Percentiles rank a stretch among this genome's conserved stretches.
phyloP scores from a whole-genome alignment of 2,329 filamentous ascomycete genomes.

The Ophiognomonia clavigignenti-juglandacearum region DNA sequence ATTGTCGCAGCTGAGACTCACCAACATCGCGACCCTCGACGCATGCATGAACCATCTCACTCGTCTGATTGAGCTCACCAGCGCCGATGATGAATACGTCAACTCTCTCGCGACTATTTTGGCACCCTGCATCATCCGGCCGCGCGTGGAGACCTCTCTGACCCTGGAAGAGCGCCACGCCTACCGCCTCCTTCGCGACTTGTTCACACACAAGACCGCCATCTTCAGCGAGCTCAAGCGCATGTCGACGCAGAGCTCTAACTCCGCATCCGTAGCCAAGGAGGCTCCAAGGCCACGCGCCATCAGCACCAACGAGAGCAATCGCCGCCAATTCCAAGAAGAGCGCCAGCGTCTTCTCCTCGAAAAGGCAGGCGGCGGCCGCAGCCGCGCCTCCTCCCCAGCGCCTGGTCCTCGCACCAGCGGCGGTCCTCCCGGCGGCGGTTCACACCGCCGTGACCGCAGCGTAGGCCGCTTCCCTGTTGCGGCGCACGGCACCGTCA shows the following conservation, averaged over 20 bases:
- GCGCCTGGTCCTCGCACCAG: constrained; percentile 46
- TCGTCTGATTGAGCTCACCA: constrained; percentile 91
- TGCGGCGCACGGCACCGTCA: constrained; percentile 44
- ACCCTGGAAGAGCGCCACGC: constrained; percentile 95
- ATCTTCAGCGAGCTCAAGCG: constrained; percentile 97
- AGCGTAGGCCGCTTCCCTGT: constrained; percentile 82
- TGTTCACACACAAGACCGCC: constrained; percentile 88
- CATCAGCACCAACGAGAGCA: constrained; percentile 93
- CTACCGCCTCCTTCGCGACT: constrained; percentile 82
- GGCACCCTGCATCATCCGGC: constrained; percentile 82
- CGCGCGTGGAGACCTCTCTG: constrained; percentile 79
- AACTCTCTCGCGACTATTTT: constrained; percentile 67
- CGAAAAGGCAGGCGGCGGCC: constrained; percentile 56
- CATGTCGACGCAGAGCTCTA: constrained; percentile 64
- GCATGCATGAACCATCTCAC: constrained; percentile 98
- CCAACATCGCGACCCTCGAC: constrained; percentile 98
- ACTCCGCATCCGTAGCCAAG: constrained; percentile 27
- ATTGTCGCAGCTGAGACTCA: constrained; percentile 86
- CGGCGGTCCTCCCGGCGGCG: constrained; percentile 20
- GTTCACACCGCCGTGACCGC: constrained; percentile 74
- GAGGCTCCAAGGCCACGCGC: constrained; percentile 65
- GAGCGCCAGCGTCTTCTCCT: constrained; percentile 82
- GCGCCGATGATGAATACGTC: constrained; percentile 85
- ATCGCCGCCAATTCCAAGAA: constrained; percentile 89
- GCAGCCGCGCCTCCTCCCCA: constrained; percentile 72